These are phyloP conservation scores for Kuraishia capsulata DNA, from an alignment of 805 yeast species.

Conservation along the genomic window DNA sequence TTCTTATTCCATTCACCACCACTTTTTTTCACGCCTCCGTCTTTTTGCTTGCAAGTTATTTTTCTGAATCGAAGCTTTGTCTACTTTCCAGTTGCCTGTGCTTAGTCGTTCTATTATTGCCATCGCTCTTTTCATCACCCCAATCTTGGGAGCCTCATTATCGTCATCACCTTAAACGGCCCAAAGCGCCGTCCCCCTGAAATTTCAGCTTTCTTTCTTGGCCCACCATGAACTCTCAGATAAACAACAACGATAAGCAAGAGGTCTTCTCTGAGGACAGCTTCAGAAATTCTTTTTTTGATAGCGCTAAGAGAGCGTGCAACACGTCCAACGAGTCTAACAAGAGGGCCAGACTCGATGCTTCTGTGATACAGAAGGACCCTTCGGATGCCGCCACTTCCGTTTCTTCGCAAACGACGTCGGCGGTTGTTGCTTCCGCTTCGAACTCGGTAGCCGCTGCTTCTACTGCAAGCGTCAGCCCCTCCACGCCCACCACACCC, in stretches of 20 bases:
- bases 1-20: too few relatives aligned
- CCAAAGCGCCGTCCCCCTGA: too few relatives aligned
- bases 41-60: too few relatives aligned
- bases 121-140: too few relatives aligned
- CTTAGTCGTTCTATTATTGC: too few relatives aligned
- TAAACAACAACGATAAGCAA: slow-evolving; percentile 28
- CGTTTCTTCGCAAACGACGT: slow-evolving; percentile 11
- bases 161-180: too few relatives aligned
- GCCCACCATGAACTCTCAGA: slow-evolving; percentile 24
- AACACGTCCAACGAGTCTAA: slow-evolving; percentile 14
- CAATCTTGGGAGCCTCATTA: too few relatives aligned
- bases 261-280: slow-evolving; percentile 20
- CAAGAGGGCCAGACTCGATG: slow-evolving; percentile 21
- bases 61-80: too few relatives aligned
- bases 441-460: slow-evolving; percentile 7
- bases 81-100: too few relatives aligned
- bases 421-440: slow-evolving; percentile 11
- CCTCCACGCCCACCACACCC: slow-evolving; percentile 6
- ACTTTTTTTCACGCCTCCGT: too few relatives aligned
- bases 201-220: too few relatives aligned
- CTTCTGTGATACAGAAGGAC: slow-evolving; percentile 12
- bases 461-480: slow-evolving; percentile 4
- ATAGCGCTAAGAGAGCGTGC: slow-evolving; percentile 12
- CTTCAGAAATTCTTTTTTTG: slow-evolving; percentile 18
- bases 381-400: slow-evolving; percentile 19